These are phyloP conservation scores for Skeletonema marinoi DNA, from an alignment of 108 stramenopile genomes.

Conservation along the genomic window DNA sequence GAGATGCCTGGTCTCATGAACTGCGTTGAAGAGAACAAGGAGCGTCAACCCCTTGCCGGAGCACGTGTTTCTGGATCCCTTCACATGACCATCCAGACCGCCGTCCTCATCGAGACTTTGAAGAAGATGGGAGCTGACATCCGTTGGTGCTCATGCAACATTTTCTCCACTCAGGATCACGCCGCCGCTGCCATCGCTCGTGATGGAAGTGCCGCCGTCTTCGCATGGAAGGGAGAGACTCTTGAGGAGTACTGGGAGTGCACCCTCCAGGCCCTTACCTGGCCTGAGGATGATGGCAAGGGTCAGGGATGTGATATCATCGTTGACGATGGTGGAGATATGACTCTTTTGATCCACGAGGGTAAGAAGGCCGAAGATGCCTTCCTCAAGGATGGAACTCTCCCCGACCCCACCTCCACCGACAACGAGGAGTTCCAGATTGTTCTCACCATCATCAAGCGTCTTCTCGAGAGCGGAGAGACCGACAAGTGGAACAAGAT, in stretches of 20 bases:
- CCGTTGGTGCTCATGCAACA: slow-evolving; percentile 99
- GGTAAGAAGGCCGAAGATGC: slow-evolving; percentile 98
- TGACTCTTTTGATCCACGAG: slow-evolving; percentile 99
- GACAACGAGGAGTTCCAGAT: slow-evolving; percentile 99
- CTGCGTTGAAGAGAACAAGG: slow-evolving; percentile 92
- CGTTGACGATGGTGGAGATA: slow-evolving; percentile 99
- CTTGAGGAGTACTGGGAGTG: slow-evolving; percentile 99
- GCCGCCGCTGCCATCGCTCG: slow-evolving; percentile 99
- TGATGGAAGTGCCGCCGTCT: slow-evolving; percentile 97
- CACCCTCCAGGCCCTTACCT: slow-evolving; percentile 96
- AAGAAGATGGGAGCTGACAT: slow-evolving; percentile 96
- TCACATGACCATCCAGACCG: slow-evolving; percentile 99
- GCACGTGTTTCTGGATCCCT: slow-evolving; percentile 98
- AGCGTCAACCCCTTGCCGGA: slow-evolving; percentile 80
- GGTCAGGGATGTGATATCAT: slow-evolving; percentile 98
- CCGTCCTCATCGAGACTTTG: slow-evolving; percentile 99
- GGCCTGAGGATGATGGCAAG: slow-evolving; percentile 98
- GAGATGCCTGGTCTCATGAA: slow-evolving; percentile 99
- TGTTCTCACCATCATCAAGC: slow-evolving; percentile 96
- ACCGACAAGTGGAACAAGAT: slow-evolving; percentile 99
- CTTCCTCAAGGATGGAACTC: slow-evolving; percentile 96
- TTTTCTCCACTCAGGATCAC: slow-evolving; percentile 99
- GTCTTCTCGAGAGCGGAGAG: slow-evolving; percentile 92
- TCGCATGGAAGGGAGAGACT: slow-evolving; percentile 99
- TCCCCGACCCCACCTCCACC: slow-evolving; percentile 96